These are phyloP conservation scores for Tetraselmis striata DNA, from an alignment of 139 green algal species.

Conservation along the genomic window DNA sequence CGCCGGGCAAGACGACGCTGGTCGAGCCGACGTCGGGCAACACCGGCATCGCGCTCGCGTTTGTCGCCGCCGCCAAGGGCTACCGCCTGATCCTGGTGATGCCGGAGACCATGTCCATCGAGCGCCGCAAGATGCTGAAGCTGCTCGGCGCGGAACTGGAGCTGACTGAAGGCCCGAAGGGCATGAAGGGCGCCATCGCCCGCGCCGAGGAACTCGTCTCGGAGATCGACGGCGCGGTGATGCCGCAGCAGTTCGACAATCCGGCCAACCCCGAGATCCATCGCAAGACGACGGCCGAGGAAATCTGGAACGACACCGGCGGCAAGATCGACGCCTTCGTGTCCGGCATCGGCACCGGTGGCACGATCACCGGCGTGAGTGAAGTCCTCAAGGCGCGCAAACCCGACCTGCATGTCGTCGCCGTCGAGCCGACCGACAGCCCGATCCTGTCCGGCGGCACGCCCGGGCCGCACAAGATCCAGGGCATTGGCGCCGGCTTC, in stretches of 20 bases:
- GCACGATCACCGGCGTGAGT: slow-evolving; percentile 80
- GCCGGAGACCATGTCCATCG: slow-evolving; percentile 20
- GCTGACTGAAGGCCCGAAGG: slow-evolving; percentile 52
- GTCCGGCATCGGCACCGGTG: slow-evolving; percentile 77
- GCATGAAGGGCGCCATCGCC: slow-evolving; percentile 67
- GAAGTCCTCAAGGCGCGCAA: slow-evolving; percentile 75
- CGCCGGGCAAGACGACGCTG: slow-evolving; percentile 86
- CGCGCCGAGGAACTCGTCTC: slow-evolving; percentile 55
- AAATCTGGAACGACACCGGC: slow-evolving; percentile 29
- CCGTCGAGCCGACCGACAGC: slow-evolving; percentile 45
- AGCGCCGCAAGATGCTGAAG: slow-evolving; percentile 16
- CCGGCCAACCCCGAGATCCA: slow-evolving; percentile 47
- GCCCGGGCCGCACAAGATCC: slow-evolving; percentile 73
- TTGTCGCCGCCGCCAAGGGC: slow-evolving; percentile 43
- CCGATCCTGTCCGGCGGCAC: slow-evolving; percentile 35
- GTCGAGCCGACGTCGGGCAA: slow-evolving; percentile 79
- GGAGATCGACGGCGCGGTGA: slow-evolving; percentile 43
- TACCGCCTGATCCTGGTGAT: slow-evolving; percentile 24
- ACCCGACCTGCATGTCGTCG: slow-evolving; percentile 45
- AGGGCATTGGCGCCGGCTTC: slow-evolving; percentile 96
- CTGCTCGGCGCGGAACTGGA: slow-evolving; percentile 49
- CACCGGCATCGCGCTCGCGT: slow-evolving; percentile 28
- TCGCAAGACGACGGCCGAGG: slow-evolving; percentile 25
- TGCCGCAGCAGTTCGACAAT: slow-evolving; percentile 74
- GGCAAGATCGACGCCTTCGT: slow-evolving; percentile 34